Percentiles rank a stretch among this genome's conserved stretches.
phyloP scores from a whole-genome alignment of 805 yeast genomes.

The Kluyveromyces nonfermentans region DNA sequence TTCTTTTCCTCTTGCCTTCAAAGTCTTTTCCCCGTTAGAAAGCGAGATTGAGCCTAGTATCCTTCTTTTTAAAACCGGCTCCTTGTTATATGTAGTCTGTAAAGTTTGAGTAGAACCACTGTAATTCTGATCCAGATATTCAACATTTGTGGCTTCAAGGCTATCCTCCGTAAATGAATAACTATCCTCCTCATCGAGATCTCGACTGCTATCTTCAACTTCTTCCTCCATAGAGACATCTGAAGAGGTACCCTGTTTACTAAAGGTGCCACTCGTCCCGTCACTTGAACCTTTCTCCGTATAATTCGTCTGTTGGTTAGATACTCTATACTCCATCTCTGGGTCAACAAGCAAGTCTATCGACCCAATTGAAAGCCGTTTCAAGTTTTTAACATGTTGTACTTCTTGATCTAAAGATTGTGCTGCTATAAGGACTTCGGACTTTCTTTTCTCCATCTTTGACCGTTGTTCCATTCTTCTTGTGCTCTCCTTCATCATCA shows the following conservation, averaged over 20 bases:
- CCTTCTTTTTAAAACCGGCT: constrained; percentile 1
- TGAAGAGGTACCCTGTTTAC: constrained; percentile 2
- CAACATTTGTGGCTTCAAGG: constrained; percentile 22
- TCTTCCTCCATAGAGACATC: constrained; percentile 4
- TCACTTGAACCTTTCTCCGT: constrained; percentile 3
- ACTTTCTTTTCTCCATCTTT: constrained; percentile 29
- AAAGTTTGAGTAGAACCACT: not conserved
- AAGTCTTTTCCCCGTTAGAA: not conserved
- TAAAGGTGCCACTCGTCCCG: constrained; percentile 1
- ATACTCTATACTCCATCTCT: constrained; percentile 45
- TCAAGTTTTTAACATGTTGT: constrained; percentile 62
- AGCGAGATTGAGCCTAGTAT: not conserved
- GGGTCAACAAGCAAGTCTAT: constrained; percentile 51
- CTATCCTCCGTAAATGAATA: constrained; percentile 13
- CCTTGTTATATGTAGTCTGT: constrained; percentile 2
- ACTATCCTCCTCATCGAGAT: constrained; percentile 7
- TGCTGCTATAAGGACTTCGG: constrained; percentile 52
- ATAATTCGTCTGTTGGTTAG: not conserved
- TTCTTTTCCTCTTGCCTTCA: not conserved
- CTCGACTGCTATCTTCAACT: constrained; percentile 1
- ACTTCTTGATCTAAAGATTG: constrained; percentile 69
- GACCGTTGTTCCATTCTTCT: not conserved
- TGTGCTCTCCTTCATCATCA: not conserved
- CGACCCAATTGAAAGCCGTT: constrained; percentile 61
- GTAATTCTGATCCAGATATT: constrained; percentile 14